Percentiles rank a stretch among this genome's conserved stretches.
Conservation (phyloP, 768 basidiomycete species). For the Wakefieldia striispora region DNA sequence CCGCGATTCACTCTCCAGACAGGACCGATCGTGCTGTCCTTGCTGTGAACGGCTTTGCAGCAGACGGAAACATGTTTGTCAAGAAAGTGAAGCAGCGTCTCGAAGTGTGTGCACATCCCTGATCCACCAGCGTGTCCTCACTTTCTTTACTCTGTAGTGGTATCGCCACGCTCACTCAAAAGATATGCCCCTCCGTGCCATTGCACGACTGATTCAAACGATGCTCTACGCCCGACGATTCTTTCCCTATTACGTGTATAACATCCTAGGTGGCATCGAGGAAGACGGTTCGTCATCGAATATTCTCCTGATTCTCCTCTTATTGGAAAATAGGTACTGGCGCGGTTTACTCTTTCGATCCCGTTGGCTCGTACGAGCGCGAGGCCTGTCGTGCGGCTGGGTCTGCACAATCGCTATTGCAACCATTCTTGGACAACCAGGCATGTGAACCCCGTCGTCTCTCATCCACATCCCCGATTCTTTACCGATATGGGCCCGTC, state of each 20-base stretch:
- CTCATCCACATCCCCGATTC: constrained; percentile 36
- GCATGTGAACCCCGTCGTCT: constrained; percentile 43
- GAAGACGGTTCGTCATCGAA: constrained; percentile 74
- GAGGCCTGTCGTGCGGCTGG: constrained; percentile 96
- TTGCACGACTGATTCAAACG: constrained; percentile 97
- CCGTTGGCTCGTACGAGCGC: constrained; percentile 96
- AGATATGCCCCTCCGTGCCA: constrained; percentile 94
- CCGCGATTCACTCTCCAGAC: constrained; percentile 4
- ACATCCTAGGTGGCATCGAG: constrained; percentile 94
- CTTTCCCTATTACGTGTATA: constrained; percentile 98
- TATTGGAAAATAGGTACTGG: constrained; percentile 65
- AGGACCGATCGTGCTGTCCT: constrained; percentile 92
- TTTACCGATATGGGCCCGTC: constrained; percentile 47
- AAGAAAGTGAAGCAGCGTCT: constrained; percentile 94
- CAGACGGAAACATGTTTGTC: constrained; percentile 97
- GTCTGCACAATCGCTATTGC: constrained; percentile 89
- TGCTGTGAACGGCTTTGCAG: constrained; percentile 96
- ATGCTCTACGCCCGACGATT: constrained; percentile 96
- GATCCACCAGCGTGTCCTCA: constrained; percentile 1
- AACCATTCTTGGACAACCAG: constrained; percentile 99
- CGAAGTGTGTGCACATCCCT: constrained; percentile 60
- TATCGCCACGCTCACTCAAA: constrained; percentile 96
- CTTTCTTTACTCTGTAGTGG: constrained; percentile 56
- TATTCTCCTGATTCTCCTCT: background rate
- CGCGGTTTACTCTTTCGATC: constrained; percentile 99